Base-by-base conservation (phyloP, 2,329 filamentous ascomycete genomes). In the Neofusicoccum kwambonambiense region DNA sequence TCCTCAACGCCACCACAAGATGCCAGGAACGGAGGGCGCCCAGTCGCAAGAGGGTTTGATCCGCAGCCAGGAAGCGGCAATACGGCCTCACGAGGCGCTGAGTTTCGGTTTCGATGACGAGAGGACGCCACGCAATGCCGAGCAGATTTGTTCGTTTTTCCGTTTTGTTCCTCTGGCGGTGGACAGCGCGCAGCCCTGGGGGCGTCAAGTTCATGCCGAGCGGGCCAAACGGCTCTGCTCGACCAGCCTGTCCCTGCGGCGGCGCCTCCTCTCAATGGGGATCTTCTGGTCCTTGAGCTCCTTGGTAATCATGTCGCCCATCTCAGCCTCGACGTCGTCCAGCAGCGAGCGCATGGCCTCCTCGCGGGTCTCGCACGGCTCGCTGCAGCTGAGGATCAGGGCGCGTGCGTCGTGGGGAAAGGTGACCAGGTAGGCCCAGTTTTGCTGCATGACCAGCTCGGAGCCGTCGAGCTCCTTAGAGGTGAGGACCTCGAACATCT, bases 221-320 rank as follows among this genome's bases (percentile, higher is more conserved):
- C 61, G 50, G 22, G 61, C 61, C 61, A 64, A 51, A 27, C 61
- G 50, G 50, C 61, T 64, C 31, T 64, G 61, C 61, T 64, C 61
- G 17, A 64, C 50, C 49, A 64, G 61, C 41, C 61, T 47, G 9
- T 56, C 50, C 51, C 61, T 64, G 49, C 61, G 50, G 49, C 61
- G 50, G 41, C 61, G 61, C 50, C 49, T 64, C 49, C 61, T 34
- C 61, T 64, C 61, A 41, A 64, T 64, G 27, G 50, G 61, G 17
- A 64, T 64, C 61, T 64, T 64, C 61, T 64, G 61, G 31, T 64
- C 61, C 61, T 64, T 64, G 39, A 64, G 61, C 61, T 64, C 61
- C 61, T 64, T 64, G 61, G 61, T 64, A 17, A 64, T 54, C 61
- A 64, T 50, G 50, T 64, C 61, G 49, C 61, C 61, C 49, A 64